A percentile compares a stretch with the other conserved stretches of the same genome.
Conservation (phyloP, 306 rosid genomes). For the Prunus davidiana region DNA sequence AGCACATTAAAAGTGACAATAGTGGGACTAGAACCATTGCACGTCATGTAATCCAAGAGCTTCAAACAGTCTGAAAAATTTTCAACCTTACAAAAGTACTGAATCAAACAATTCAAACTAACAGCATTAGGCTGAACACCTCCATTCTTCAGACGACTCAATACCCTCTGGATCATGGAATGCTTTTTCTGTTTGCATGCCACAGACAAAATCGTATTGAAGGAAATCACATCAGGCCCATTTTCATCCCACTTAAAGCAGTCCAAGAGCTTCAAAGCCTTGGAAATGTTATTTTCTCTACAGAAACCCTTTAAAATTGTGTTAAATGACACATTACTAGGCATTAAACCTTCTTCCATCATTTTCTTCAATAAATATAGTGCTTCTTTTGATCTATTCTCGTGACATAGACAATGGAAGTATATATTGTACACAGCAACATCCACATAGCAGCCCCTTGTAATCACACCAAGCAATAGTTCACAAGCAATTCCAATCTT, state of each 20-base stretch:
- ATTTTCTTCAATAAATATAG: constrained; percentile 30
- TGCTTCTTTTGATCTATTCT: constrained; percentile 34
- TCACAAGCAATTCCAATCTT: constrained; percentile 22
- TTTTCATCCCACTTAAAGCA: constrained; percentile 32
- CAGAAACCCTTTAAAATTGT: constrained; percentile 40
- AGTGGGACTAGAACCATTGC: constrained; percentile 23
- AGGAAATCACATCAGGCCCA: constrained; percentile 43
- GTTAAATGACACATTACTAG: constrained; percentile 41
- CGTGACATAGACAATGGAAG: constrained; percentile 36
- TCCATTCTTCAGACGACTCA: constrained; percentile 30
- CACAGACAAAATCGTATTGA: constrained; percentile 37
- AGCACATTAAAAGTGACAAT: constrained; percentile 32
- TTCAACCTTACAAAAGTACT: constrained; percentile 30
- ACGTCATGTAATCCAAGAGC: constrained; percentile 32
- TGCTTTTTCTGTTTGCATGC: constrained; percentile 35
- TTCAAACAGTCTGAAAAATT: constrained; percentile 32
- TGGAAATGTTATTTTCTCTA: constrained; percentile 23
- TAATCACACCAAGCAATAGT: constrained; percentile 25
- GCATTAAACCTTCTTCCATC: constrained; percentile 32
- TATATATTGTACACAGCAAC: constrained; percentile 42
- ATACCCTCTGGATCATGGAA: constrained; percentile 24
- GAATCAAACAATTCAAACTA: constrained; percentile 39
- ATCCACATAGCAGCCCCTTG: constrained; percentile 30
- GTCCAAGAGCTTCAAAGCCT: constrained; percentile 38
- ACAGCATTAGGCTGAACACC: constrained; percentile 32